Percentiles rank a stretch among this genome's conserved stretches.
These are phyloP conservation scores for Yarrowia galli DNA, from an alignment of 1,139 yeast genomes.

Conservation along the genomic window DNA sequence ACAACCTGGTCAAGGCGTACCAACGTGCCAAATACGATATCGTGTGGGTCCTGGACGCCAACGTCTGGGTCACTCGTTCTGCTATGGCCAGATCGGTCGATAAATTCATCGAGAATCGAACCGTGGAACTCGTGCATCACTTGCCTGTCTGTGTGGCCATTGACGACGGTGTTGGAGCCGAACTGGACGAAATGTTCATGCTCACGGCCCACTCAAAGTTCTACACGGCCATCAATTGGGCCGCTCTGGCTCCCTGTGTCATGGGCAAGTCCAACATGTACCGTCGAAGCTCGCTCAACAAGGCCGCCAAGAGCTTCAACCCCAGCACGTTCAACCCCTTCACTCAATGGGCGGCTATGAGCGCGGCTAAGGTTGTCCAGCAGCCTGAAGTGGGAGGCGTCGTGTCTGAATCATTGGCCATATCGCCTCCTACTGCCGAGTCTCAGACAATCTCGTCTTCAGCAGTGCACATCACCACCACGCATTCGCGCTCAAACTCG, in stretches of 20 bases:
- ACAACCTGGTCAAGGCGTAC: slow-evolving; percentile 83
- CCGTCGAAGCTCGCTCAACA: slow-evolving; percentile 71
- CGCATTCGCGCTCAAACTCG: slow-evolving; percentile 11
- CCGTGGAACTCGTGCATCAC: slow-evolving; percentile 75
- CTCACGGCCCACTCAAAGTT: slow-evolving; percentile 85
- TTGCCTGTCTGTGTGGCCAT: slow-evolving; percentile 69
- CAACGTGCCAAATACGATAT: slow-evolving; percentile 70
- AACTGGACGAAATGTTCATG: slow-evolving; percentile 84
- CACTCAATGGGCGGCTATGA: slow-evolving; percentile 35
- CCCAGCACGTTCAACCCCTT: slow-evolving; percentile 33
- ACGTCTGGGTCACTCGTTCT: slow-evolving; percentile 78
- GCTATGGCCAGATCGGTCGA: slow-evolving; percentile 71
- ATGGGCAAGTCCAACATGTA: slow-evolving; percentile 91
- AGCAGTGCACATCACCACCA: background rate
- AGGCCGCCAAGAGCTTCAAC: slow-evolving; percentile 56
- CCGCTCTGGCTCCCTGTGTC: slow-evolving; percentile 87
- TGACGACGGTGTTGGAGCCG: slow-evolving; percentile 60
- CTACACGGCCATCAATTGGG: slow-evolving; percentile 75
- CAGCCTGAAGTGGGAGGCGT: background rate
- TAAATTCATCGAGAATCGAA: slow-evolving; percentile 58
- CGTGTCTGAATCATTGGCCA: background rate
- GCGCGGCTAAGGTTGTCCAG: slow-evolving; percentile 4
- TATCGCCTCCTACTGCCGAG: slow-evolving; percentile 22
- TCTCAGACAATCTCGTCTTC: slow-evolving; percentile 17
- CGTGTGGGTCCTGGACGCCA: slow-evolving; percentile 88